A percentile compares a stretch with the other conserved stretches of the same genome.
Conservation (phyloP, 2,329 filamentous ascomycete genomes). For the Lachnellula suecica region DNA sequence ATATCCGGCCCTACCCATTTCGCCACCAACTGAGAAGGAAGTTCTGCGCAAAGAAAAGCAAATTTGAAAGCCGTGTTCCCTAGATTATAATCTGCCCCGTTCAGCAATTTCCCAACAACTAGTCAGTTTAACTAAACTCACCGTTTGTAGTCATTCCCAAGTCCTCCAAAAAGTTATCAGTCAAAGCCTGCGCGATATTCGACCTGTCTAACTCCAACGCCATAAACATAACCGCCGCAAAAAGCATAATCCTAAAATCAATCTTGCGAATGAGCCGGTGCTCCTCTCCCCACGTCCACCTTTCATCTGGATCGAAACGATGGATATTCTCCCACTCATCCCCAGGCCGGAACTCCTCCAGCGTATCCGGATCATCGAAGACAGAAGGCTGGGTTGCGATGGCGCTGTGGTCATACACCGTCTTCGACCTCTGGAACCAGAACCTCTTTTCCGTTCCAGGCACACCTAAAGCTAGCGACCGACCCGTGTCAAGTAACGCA, state of each 20-base stretch:
- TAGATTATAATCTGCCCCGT: constrained; percentile 50
- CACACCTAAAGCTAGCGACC: constrained; percentile 13
- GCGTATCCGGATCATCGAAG: constrained; percentile 23
- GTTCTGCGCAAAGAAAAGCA: constrained; percentile 42
- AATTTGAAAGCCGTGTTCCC: constrained; percentile 43
- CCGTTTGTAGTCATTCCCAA: constrained; percentile 45
- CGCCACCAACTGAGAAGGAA: constrained; percentile 52
- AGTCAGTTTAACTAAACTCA: constrained; percentile 24
- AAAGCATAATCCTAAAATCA: constrained; percentile 15
- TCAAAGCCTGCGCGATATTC: constrained; percentile 58
- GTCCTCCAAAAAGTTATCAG: constrained; percentile 60
- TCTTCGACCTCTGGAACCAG: constrained; percentile 25
- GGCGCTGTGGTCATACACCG: constrained; percentile 16
- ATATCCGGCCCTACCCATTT: constrained; percentile 52
- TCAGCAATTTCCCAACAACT: too few relatives aligned
- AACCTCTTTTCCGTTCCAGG: constrained; percentile 20
- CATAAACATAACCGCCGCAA: constrained; percentile 55
- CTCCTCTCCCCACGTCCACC: constrained; percentile 40
- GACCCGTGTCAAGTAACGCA: constrained; percentile 3
- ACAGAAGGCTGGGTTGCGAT: constrained; percentile 28
- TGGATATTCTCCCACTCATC: constrained; percentile 38
- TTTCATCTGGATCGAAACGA: constrained; percentile 37
- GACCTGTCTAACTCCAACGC: constrained; percentile 59
- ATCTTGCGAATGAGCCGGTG: constrained; percentile 27
- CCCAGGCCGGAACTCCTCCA: constrained; percentile 24